These are phyloP conservation scores for Rhododendron griersonianum DNA, from an alignment of 148 eudicot species.

Conservation along the genomic window DNA sequence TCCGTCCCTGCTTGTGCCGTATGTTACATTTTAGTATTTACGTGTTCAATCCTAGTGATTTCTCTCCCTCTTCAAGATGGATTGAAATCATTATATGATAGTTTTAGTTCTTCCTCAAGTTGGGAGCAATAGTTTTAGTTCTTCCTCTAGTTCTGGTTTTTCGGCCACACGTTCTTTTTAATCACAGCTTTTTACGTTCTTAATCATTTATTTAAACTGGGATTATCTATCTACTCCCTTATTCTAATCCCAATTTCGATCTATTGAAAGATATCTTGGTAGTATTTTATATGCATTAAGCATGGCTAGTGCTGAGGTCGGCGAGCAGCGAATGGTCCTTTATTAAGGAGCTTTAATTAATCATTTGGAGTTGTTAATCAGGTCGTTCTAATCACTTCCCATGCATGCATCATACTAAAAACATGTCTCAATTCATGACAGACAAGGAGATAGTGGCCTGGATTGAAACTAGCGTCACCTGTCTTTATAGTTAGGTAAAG, in stretches of 20 bases:
- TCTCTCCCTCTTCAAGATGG: no score
- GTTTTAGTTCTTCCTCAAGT: no score
- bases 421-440: neutral
- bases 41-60: no score
- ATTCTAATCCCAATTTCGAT: no score
- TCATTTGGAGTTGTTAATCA: neutral
- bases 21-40: no score
- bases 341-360: neutral
- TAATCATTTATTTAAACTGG: neutral
- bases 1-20: no score
- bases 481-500: neutral
- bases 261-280: neutral
- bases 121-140: no score
- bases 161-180: neutral
- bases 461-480: neutral
- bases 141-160: neutral
- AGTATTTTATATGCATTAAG: neutral
- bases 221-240: neutral
- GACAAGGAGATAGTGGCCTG: neutral
- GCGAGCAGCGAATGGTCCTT: neutral
- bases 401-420: neutral
- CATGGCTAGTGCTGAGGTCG: neutral
- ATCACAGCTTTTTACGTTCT: neutral
- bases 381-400: neutral
- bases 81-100: no score